Conservation (phyloP, 345 rosid species). For the Camelina hispida region DNA sequence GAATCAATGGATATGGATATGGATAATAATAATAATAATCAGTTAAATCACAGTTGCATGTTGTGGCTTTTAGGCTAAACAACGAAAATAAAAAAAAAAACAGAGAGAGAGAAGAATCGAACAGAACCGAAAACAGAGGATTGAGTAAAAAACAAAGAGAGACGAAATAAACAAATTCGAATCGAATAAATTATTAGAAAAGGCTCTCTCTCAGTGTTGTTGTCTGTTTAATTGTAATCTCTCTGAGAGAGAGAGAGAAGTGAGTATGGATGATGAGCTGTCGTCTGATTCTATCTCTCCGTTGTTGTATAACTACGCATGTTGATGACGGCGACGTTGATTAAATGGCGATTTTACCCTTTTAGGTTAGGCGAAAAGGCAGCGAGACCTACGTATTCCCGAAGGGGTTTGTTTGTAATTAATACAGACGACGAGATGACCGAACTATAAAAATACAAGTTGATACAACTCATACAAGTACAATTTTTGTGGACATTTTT, state of each 20-base stretch:
- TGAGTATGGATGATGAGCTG: slow-evolving; percentile 35
- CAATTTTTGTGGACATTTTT: too few relatives aligned
- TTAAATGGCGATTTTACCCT: slow-evolving; percentile 31
- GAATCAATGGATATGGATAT: slow-evolving; percentile 39
- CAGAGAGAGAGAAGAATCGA: slow-evolving; percentile 37
- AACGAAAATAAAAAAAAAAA: neutral
- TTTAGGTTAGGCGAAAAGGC: neutral
- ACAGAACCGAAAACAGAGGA: slow-evolving; percentile 14
- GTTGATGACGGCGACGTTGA: neutral
- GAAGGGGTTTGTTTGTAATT: slow-evolving; percentile 27
- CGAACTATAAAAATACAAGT: neutral
- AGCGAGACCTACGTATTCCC: slow-evolving; percentile 9
- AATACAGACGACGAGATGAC: slow-evolving; percentile 29
- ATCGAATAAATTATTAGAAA: neutral
- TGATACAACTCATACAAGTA: too few relatives aligned
- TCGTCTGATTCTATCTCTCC: slow-evolving; percentile 36
- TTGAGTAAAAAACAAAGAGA: slow-evolving; percentile 29
- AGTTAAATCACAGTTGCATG: slow-evolving; percentile 43
- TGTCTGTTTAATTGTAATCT: too few relatives aligned
- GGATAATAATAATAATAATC: neutral
- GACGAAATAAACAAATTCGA: slow-evolving; percentile 29
- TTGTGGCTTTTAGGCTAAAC: slow-evolving; percentile 31
- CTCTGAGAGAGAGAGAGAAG: neutral
- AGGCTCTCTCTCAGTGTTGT: slow-evolving; percentile 12
- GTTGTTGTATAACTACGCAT: neutral